Evolutionary conservation across 2,329 filamentous ascomycete species (phyloP).

Genomic region (Coniochaeta pulveracea): DNA sequence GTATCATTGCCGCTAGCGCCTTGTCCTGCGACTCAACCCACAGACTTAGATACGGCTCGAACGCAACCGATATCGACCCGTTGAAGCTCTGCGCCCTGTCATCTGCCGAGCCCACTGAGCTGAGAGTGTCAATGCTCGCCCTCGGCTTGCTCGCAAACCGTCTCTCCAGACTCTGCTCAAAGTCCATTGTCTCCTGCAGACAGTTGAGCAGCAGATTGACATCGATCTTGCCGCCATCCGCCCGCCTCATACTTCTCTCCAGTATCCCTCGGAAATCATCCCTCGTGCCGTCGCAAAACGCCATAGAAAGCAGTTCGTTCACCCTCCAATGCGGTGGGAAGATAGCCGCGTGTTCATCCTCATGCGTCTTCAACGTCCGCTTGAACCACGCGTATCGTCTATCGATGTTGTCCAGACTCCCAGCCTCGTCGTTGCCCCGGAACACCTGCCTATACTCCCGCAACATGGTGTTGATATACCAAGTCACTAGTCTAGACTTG

Average conservation of each 20-base stretch:
- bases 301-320: constrained; percentile 77
- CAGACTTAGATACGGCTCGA: constrained; percentile 90
- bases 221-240: constrained; percentile 70
- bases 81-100: constrained; percentile 70
- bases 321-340: constrained; percentile 86
- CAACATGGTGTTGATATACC: constrained; percentile 97
- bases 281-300: constrained; percentile 89
- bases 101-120: constrained; percentile 64
- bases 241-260: constrained; percentile 71
- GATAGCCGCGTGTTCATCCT: constrained; percentile 80
- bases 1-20: constrained; percentile 72
- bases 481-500: constrained; percentile 70
- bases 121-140: constrained; percentile 81
- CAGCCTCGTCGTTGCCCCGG: constrained; percentile 90
- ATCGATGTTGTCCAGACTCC: constrained; percentile 91
- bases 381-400: constrained; percentile 94
- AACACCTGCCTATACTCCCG: constrained; percentile 95
- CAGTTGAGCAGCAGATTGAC: constrained; percentile 83
- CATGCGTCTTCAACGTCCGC: constrained; percentile 88
- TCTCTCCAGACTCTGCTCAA: constrained; percentile 83
- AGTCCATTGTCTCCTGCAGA: constrained; percentile 90
- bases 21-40: constrained; percentile 97
- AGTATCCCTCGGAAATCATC: constrained; percentile 94
- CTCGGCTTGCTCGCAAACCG: constrained; percentile 65
- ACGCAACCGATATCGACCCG: constrained; percentile 88